phyloP scores from a whole-genome alignment of 768 basidiomycete species.

The Sarcomyxa edulis region DNA sequence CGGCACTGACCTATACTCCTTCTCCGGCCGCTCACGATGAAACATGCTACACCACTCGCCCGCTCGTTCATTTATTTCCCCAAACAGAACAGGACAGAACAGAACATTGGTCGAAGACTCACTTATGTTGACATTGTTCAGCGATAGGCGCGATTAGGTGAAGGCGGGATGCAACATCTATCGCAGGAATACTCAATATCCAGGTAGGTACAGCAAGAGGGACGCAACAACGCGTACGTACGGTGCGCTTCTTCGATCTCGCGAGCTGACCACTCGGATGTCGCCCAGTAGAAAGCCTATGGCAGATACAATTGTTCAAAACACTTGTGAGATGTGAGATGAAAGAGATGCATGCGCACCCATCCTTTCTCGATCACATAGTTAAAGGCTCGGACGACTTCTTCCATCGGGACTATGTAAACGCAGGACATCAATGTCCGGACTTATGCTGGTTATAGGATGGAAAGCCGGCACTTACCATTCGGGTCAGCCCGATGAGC shows the following conservation, averaged over 20 bases:
- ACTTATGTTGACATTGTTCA: constrained; percentile 77
- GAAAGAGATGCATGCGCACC: constrained; percentile 27
- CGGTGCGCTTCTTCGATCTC: constrained; percentile 66
- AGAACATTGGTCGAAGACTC: no score
- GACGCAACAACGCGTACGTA: no score
- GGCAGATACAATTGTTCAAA: no score
- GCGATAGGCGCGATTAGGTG: constrained; percentile 65
- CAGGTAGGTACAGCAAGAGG: no score
- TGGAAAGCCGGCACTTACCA: constrained; percentile 25
- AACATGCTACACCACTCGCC: constrained; percentile 59
- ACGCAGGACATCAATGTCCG: neutral
- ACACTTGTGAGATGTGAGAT: no score
- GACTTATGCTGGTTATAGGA: no score
- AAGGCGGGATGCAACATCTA: constrained; percentile 64
- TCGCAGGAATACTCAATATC: no score
- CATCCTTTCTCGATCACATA: constrained; percentile 69
- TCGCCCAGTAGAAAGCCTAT: constrained; percentile 68
- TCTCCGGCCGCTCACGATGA: constrained; percentile 76
- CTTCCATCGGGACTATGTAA: constrained; percentile 57
- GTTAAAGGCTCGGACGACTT: constrained; percentile 79
- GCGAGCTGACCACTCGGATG: constrained; percentile 72
- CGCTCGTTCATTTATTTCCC: no score
- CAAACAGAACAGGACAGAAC: no score
- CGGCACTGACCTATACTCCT: constrained; percentile 75
- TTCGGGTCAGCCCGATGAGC: constrained; percentile 63